Evolutionary conservation across 257 asterid species (phyloP).

Genomic region (Anisodus tanguticus): DNA sequence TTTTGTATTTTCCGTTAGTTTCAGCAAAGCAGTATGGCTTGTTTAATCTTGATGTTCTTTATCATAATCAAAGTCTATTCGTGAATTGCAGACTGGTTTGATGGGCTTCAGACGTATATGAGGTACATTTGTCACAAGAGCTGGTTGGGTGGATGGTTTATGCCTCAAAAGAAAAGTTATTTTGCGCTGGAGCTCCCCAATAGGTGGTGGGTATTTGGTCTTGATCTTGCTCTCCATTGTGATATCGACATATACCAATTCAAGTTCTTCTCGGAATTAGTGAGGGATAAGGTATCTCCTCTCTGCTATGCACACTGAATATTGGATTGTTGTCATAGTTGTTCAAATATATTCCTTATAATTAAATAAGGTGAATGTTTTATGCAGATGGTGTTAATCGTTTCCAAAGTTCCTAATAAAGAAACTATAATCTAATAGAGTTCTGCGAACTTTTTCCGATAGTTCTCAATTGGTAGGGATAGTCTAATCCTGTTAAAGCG

Average conservation of each 20-base stretch:
- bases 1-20: background rate
- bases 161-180: constrained; percentile 99
- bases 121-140: constrained; percentile 96
- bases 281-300: constrained; percentile 76
- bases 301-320: constrained; percentile 6
- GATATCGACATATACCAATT: constrained; percentile 95
- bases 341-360: background rate
- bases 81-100: constrained; percentile 88
- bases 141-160: constrained; percentile 99
- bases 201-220: constrained; percentile 99
- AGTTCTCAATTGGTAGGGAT: background rate
- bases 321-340: constrained; percentile 17
- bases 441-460: constrained; percentile 7
- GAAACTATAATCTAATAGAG: background rate
- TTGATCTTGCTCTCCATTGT: constrained; percentile 94
- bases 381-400: constrained; percentile 17
- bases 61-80: constrained; percentile 28
- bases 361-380: background rate
- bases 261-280: constrained; percentile 87
- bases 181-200: constrained; percentile 96
- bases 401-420: background rate
- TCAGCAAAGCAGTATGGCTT: background rate
- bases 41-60: constrained; percentile 20
- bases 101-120: constrained; percentile 99
- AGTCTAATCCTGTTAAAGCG: background rate